phyloP scores from a whole-genome alignment of 257 asterid species.

The Osmanthus fragrans region DNA sequence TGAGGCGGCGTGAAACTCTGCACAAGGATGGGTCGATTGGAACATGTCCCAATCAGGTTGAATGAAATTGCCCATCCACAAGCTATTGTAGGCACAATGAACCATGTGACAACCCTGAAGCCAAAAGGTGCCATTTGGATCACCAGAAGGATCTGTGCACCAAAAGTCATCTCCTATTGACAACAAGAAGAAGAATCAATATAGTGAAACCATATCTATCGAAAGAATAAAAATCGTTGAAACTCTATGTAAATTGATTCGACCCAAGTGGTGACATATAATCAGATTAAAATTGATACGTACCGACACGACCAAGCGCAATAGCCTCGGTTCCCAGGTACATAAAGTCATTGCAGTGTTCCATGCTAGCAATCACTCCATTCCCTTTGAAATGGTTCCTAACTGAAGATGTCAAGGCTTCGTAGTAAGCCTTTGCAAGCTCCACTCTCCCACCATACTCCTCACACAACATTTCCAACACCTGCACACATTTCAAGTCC shows the following conservation, averaged over 20 bases:
- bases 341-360: slow-evolving; percentile 96
- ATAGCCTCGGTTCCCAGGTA: slow-evolving; percentile 86
- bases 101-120: too few species aligned
- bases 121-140: slow-evolving; percentile 45
- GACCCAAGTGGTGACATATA: too few species aligned
- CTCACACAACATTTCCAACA: slow-evolving; percentile 87
- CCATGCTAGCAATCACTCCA: slow-evolving; percentile 97
- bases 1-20: slow-evolving; percentile 87
- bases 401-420: slow-evolving; percentile 67
- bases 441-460: slow-evolving; percentile 88
- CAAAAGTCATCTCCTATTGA: slow-evolving; percentile 80
- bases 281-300: too few species aligned
- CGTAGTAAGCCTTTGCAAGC: slow-evolving; percentile 78
- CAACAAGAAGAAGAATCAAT: background rate
- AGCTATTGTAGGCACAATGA: slow-evolving; percentile 28
- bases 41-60: slow-evolving; percentile 99
- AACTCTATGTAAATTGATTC: too few species aligned
- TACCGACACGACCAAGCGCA: slow-evolving; percentile 78
- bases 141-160: slow-evolving; percentile 95
- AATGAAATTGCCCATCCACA: slow-evolving; percentile 97
- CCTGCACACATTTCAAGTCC: slow-evolving; percentile 25
- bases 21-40: slow-evolving; percentile 93
- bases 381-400: slow-evolving; percentile 86
- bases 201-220: too few species aligned
- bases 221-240: too few species aligned